Evolutionary conservation across 1,284 basidiomycete species (phyloP), one percentile per base, ranked within the genome.

Genomic region (Heterobasidion annosum): DNA sequence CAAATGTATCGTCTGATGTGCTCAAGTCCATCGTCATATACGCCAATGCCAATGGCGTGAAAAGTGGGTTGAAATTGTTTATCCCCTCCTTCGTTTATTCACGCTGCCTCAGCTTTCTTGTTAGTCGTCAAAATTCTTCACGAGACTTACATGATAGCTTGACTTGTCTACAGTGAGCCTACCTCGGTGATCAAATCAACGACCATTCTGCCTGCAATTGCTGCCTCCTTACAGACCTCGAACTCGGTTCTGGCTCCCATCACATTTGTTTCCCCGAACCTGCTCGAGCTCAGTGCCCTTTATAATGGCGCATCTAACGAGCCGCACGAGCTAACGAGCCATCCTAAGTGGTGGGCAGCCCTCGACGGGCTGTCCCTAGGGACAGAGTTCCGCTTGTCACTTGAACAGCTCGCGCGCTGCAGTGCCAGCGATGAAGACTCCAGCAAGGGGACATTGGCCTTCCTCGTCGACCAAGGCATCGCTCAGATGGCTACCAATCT

Each of bases 151-250:
- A 33, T 15, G 8, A 32, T 16, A 37, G 6, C 35, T 34, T 56
- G 9, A 62, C 50, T 53, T 55, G 63, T 51, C 46, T 42, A 16
- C 58, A 87, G 85, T 62, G 85, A 98, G 69, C 94, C 95, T 0
- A 98, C 95, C 0, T 96, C 93, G 0, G 76, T 88, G 9, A 70
- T 78, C 34, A 98, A 98, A 70, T 85, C 89, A 2, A 72, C 74
- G 1, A 73, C 77, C 2, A 81, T 98, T 48, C 65, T 95, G 8
- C 77, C 83, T 0, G 83, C 88, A 0, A 70, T 95, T 54, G 61
- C 68, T 12, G 62, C 71, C 6, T 66, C 69, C 47, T 50, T 72
- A 12, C 48, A 58, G 44, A 63, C 63, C 6, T 65, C 55, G 32
- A 56, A 64, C 16, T 51, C 61, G 42, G 56, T 58, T 15, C 10